A percentile compares a stretch with the other conserved stretches of the same genome.
Evolutionary conservation across 805 yeast species (phyloP).

Genomic region (Metschnikowia dekortorum): DNA sequence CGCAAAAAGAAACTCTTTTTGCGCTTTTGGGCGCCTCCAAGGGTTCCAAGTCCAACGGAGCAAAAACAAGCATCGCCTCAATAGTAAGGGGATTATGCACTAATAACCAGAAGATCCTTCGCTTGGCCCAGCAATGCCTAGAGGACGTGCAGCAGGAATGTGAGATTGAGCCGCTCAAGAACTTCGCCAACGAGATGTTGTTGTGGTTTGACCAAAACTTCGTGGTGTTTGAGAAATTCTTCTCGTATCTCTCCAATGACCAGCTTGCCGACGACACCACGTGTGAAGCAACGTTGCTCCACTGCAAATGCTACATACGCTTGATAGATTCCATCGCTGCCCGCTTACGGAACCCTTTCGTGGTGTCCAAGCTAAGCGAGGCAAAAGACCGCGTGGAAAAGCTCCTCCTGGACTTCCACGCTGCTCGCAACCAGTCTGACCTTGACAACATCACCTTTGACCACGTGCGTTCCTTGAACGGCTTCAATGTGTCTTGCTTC

Average conservation of each 20-base stretch:
- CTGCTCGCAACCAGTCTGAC: constrained; percentile 13
- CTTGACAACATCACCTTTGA: constrained; percentile 34
- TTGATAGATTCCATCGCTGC: constrained; percentile 23
- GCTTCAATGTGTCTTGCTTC: constrained; percentile 32
- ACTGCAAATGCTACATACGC: constrained; percentile 25
- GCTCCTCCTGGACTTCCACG: constrained; percentile 16
- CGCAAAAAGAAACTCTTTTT: constrained; percentile 32
- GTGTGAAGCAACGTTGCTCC: constrained; percentile 29
- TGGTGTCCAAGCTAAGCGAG: constrained; percentile 26
- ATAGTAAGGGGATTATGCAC: constrained; percentile 39
- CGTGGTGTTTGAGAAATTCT: constrained; percentile 32
- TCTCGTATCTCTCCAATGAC: constrained; percentile 15
- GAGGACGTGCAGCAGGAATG: constrained; percentile 11
- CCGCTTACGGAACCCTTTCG: constrained; percentile 36
- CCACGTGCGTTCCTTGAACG: constrained; percentile 29
- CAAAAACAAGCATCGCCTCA: constrained; percentile 23
- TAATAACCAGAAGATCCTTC: constrained; percentile 28
- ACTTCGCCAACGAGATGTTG: constrained; percentile 35
- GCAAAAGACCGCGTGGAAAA: constrained; percentile 13
- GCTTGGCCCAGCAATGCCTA: constrained; percentile 15
- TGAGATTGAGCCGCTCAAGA: constrained; percentile 26
- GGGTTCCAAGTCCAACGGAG: constrained; percentile 23
- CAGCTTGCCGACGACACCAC: constrained; percentile 15
- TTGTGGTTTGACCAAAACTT: constrained; percentile 36
- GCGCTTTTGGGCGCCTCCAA: constrained; percentile 31